Evolutionary conservation across 805 yeast genomes (phyloP), one percentile per base, ranked within the genome.

Genomic region (Lipomyces sp.): DNA sequence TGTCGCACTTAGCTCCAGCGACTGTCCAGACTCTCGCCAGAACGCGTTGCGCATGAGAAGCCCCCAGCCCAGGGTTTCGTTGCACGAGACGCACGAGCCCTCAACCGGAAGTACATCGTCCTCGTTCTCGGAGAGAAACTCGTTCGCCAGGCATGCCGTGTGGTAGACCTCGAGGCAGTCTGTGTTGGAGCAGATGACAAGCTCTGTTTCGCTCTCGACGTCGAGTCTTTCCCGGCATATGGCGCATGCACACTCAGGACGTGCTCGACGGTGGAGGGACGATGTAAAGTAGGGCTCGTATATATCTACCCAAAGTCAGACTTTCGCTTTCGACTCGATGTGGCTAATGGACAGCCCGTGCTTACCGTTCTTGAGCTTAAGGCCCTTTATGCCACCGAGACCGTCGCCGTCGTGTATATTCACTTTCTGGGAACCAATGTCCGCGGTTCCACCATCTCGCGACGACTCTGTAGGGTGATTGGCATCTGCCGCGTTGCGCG

Each of bases 11-110:
- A 23, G 24, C 26, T 28, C 49, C 19, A 13, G 21, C 13, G 8
- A 39, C 23, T 39, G 32, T 11, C 39, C 44, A 2, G 40, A 22
- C 8, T 45, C 47, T 19, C 62, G 39, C 58, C 61, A 53, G 19
- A 33, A 48, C 19, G 59, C 42, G 41, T 59, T 60, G 4, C 62
- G 49, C 43, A 58, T 49, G 18, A 59, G 32, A n/a, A 48, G 32
- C 4, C 47, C 55, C 62, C 62, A 59, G 14, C 31, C 10, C 14
- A 55, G 43, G 13, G 33, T 32, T 11, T 39, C 39, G 19, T 39
- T 34, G 39, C 62, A 59, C n/a, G 45, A 28, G 28, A 40, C 37
- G 35, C 62, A 59, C 11, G 39, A 21, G 3, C 62, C 62, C 10
- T 28, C 28, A 6, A 54, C 52, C 7, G 62, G 62, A 10, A 59